Conservation (phyloP, 225 moss, liverwort and hornwort genomes). For the Anthoceros angustus region DNA sequence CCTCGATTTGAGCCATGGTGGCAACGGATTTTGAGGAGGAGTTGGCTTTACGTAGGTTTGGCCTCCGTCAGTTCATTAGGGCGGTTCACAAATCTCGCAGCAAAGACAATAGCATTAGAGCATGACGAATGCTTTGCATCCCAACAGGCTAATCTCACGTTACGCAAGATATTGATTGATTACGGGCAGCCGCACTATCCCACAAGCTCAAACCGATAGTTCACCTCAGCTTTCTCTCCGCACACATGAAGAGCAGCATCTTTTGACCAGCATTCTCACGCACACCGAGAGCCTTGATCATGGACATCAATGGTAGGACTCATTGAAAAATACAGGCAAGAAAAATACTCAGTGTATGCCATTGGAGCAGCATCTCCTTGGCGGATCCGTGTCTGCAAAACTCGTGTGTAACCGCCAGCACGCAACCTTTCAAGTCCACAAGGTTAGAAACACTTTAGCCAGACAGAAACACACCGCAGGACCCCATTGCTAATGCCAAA, state of each 20-base stretch:
- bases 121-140: background rate
- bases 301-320: too few relatives aligned
- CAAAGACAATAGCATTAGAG: background rate
- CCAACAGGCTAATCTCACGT: background rate
- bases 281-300: too few relatives aligned
- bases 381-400: slow-evolving; percentile 68
- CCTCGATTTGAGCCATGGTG: too few relatives aligned
- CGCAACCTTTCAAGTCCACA: slow-evolving; percentile 31
- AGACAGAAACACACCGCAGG: background rate
- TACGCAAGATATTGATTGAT: background rate
- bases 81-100: slow-evolving; percentile 80
- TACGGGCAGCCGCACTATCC: too few relatives aligned
- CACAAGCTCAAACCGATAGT: too few relatives aligned
- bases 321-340: too few relatives aligned
- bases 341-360: slow-evolving; percentile 85
- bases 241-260: too few relatives aligned
- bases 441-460: background rate
- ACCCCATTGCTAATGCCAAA: background rate
- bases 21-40: too few relatives aligned
- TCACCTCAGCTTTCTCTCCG: too few relatives aligned
- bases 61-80: slow-evolving; percentile 81
- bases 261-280: too few relatives aligned
- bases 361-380: slow-evolving; percentile 87
- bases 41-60: slow-evolving; percentile 57
- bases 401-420: slow-evolving; percentile 84